A percentile compares a stretch with the other conserved stretches of the same genome.
Evolutionary conservation across 2,329 filamentous ascomycete species (phyloP).

Genomic region (Fusarium tricinctum): DNA sequence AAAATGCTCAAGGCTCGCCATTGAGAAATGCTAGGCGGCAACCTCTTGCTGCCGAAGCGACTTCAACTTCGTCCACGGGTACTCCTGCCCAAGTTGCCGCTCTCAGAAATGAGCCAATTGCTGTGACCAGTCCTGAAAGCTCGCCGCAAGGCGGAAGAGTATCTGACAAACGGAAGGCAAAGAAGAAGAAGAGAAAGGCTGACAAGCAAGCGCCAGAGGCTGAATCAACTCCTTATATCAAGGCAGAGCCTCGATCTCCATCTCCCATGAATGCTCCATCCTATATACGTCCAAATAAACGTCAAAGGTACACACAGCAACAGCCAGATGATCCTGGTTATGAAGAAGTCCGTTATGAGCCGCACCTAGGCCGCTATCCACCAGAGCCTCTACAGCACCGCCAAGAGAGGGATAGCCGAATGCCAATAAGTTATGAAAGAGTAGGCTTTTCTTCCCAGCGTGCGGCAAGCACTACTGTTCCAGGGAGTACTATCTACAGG

Average conservation of each 20-base stretch:
- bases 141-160: conserved; percentile 67
- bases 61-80: conserved; percentile 43
- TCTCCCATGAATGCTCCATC: conserved; percentile 69
- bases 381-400: conserved; percentile 54
- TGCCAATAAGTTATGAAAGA: conserved; percentile 55
- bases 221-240: conserved; percentile 69
- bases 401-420: conserved; percentile 50
- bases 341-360: conserved; percentile 60
- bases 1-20: conserved; percentile 77
- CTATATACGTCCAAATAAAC: conserved; percentile 69
- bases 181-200: conserved; percentile 68
- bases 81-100: conserved; percentile 69
- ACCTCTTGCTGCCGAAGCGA: conserved; percentile 29
- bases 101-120: conserved; percentile 64
- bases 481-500: conserved; percentile 51
- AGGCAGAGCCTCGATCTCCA: conserved; percentile 74
- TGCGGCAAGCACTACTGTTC: conserved; percentile 45
- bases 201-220: conserved; percentile 64
- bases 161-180: conserved; percentile 64
- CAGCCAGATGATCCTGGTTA: conserved; percentile 52
- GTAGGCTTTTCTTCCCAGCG: conserved; percentile 45
- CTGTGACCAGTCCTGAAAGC: conserved; percentile 70
- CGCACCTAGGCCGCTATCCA: conserved; percentile 55
- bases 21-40: conserved; percentile 62
- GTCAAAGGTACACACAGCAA: conserved; percentile 64